phyloP scores from a whole-genome alignment of 345 rosid genomes.

The Citrus medica region DNA sequence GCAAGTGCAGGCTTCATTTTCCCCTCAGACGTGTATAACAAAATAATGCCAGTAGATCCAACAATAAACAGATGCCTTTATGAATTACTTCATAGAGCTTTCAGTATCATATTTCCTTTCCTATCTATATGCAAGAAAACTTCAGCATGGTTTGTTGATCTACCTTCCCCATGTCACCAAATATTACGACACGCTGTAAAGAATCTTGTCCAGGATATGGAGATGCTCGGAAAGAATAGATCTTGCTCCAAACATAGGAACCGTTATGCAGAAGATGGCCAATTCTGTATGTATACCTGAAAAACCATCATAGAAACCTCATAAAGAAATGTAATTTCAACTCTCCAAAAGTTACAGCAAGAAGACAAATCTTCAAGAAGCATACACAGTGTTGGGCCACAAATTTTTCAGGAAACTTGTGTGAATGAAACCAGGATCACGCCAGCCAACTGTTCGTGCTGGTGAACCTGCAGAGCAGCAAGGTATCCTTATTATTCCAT shows the following conservation, averaged over 20 bases:
- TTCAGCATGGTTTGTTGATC: neutral
- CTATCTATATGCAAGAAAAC: neutral
- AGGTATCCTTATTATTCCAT: neutral
- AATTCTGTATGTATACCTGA: slow-evolving; percentile 58
- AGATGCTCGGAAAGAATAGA: slow-evolving; percentile 58
- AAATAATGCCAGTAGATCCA: neutral
- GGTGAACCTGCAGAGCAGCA: slow-evolving; percentile 52
- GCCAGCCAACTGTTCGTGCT: slow-evolving; percentile 83
- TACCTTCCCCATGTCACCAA: slow-evolving; percentile 97
- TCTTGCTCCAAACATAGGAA: slow-evolving; percentile 56
- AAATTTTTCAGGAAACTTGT: slow-evolving; percentile 68
- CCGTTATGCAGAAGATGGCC: slow-evolving; percentile 57
- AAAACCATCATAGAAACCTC: slow-evolving; percentile 10
- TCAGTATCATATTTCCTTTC: neutral
- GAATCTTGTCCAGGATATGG: slow-evolving; percentile 96
- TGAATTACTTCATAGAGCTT: neutral
- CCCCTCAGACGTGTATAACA: neutral
- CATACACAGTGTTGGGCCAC: slow-evolving; percentile 70
- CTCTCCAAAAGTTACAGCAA: neutral
- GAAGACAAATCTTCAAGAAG: slow-evolving; percentile 5
- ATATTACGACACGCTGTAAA: slow-evolving; percentile 68
- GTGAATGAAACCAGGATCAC: slow-evolving; percentile 82
- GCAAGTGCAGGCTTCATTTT: neutral
- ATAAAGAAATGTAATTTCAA: neutral
- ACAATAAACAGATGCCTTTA: neutral